Evolutionary conservation across 768 basidiomycete species (phyloP).

Genomic region (Trametes elegans): DNA sequence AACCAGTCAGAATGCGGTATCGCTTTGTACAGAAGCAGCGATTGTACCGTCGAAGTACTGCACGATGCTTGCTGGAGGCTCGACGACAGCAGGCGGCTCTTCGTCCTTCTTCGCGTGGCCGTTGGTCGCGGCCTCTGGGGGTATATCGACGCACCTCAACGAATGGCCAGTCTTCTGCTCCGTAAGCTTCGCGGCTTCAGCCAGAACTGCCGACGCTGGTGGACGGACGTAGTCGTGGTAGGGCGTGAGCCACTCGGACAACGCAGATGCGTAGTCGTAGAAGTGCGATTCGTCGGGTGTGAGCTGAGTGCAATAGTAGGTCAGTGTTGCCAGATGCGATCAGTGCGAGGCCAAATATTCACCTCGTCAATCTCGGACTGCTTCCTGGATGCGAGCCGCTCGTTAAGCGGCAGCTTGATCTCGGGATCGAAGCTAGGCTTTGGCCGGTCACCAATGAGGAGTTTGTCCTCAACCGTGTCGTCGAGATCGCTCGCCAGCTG

Average conservation of each 20-base stretch:
- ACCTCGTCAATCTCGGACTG: constrained; percentile 59
- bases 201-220: constrained; percentile 63
- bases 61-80: constrained; percentile 52
- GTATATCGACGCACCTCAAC: constrained; percentile 56
- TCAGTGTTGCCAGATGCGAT: neutral
- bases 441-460: constrained; percentile 77
- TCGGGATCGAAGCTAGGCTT: constrained; percentile 56
- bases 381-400: constrained; percentile 52
- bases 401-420: constrained; percentile 48
- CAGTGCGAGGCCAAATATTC: constrained; percentile 5
- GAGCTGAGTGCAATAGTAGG: constrained; percentile 41
- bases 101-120: constrained; percentile 66
- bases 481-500: constrained; percentile 80
- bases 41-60: constrained; percentile 62
- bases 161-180: constrained; percentile 70
- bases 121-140: constrained; percentile 39
- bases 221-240: constrained; percentile 75
- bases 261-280: constrained; percentile 55
- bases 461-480: constrained; percentile 77
- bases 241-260: constrained; percentile 75
- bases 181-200: constrained; percentile 71
- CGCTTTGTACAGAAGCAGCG: neutral
- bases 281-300: constrained; percentile 61
- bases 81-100: constrained; percentile 62
- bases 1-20: neutral